A percentile compares a stretch with the other conserved stretches of the same genome.
Evolutionary conservation across 208 protist genomes (phyloP).

Genomic region (Trypanosoma rangeli): DNA sequence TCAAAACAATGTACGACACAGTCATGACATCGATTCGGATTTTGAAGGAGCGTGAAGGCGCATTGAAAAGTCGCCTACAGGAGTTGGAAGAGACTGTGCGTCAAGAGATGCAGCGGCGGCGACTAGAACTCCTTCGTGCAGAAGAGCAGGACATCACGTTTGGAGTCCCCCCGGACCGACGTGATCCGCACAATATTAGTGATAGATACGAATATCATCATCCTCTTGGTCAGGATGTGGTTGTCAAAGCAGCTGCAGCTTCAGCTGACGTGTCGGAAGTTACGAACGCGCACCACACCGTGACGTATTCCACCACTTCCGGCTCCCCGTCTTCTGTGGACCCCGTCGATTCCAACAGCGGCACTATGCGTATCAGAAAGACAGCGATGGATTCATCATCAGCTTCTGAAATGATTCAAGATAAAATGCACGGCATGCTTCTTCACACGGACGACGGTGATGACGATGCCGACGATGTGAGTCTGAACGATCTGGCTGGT

Average conservation of each 20-base stretch:
- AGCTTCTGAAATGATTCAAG: neutral
- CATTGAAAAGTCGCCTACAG: neutral
- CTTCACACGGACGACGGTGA: neutral
- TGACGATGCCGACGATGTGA: neutral
- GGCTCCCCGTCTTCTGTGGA: neutral
- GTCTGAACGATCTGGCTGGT: conserved; percentile 12
- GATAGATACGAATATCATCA: neutral
- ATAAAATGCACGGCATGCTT: neutral
- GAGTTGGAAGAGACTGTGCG: conserved; percentile 11
- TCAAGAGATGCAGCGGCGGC: neutral
- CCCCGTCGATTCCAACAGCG: neutral
- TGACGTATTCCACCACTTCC: neutral
- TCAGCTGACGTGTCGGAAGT: neutral
- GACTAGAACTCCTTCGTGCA: neutral
- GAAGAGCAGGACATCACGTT: neutral
- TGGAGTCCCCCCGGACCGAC: neutral
- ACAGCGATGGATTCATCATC: neutral
- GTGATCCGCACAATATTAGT: neutral
- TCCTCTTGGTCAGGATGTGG: neutral
- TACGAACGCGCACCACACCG: neutral
- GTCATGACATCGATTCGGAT: conserved; percentile 7
- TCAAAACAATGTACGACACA: neutral
- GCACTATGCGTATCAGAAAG: neutral
- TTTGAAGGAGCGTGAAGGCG: conserved; percentile 1
- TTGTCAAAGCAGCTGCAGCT: neutral